Percentiles rank a stretch among this genome's conserved stretches.
phyloP scores from a whole-genome alignment of 495 filamentous ascomycete genomes.

The Lepidopterella palustris region DNA sequence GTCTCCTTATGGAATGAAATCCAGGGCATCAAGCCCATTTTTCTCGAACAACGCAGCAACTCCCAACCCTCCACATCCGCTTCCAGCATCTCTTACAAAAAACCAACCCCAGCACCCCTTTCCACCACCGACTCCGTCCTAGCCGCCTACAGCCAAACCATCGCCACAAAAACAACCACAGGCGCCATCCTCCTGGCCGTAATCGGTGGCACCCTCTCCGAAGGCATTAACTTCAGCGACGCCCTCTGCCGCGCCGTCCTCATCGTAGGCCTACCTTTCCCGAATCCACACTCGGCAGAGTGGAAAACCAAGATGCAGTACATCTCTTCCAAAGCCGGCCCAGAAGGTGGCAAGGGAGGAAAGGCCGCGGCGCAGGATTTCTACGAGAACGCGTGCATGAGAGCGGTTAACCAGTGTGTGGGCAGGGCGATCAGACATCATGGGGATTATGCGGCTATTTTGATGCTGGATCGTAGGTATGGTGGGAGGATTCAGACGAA shows the following conservation, averaged over 20 bases:
- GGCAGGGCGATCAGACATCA: slow-evolving; percentile 86
- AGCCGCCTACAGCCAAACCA: slow-evolving; percentile 60
- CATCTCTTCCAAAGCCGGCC: slow-evolving; percentile 63
- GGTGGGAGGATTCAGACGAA: slow-evolving; percentile 63
- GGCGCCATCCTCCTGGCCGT: slow-evolving; percentile 86
- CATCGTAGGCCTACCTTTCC: slow-evolving; percentile 86
- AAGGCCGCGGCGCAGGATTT: slow-evolving; percentile 69
- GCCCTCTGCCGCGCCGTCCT: slow-evolving; percentile 79
- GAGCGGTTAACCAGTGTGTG: slow-evolving; percentile 94
- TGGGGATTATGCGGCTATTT: slow-evolving; percentile 81
- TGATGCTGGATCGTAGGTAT: slow-evolving; percentile 79
- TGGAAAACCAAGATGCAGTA: slow-evolving; percentile 91
- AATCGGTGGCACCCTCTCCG: slow-evolving; percentile 89
- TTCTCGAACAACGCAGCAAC: slow-evolving; percentile 31
- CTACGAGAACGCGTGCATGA: slow-evolving; percentile 94
- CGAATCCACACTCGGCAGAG: slow-evolving; percentile 80
- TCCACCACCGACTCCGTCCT: slow-evolving; percentile 59
- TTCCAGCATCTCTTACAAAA: slow-evolving; percentile 46
- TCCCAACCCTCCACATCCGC: neutral
- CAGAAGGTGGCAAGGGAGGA: slow-evolving; percentile 37
- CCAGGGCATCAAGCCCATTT: slow-evolving; percentile 32
- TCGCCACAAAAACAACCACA: slow-evolving; percentile 47
- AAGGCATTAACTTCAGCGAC: slow-evolving; percentile 98
- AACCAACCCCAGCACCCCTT: neutral
- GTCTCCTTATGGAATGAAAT: slow-evolving; percentile 23